Conservation (phyloP, 2,329 filamentous ascomycete species). For the Colletotrichum sp. region DNA sequence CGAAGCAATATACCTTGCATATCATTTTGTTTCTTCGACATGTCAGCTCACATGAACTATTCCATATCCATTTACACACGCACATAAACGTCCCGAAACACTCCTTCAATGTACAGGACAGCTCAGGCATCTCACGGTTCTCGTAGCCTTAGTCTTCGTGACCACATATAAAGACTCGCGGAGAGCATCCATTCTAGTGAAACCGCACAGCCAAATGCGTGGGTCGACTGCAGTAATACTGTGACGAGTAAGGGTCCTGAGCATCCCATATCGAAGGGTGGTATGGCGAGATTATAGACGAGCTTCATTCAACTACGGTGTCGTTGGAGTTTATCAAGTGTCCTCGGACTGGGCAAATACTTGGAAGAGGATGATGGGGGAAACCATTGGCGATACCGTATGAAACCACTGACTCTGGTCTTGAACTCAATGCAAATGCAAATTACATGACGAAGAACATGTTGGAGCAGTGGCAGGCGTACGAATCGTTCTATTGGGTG, state of each 20-base stretch:
- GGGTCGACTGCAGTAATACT: fast-evolving
- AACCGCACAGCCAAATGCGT: background rate
- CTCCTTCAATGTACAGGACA: fast-evolving
- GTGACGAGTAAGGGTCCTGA: background rate
- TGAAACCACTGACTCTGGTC: too few species aligned
- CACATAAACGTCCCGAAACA: fast-evolving
- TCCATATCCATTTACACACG: fast-evolving
- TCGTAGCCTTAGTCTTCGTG: fast-evolving
- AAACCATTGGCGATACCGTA: too few species aligned
- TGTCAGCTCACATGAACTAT: fast-evolving
- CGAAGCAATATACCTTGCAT: too few species aligned
- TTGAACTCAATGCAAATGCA: too few species aligned
- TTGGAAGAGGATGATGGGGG: fast-evolving
- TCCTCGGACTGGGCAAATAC: background rate
- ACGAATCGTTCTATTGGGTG: background rate
- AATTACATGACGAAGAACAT: too few species aligned
- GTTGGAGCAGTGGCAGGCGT: background rate
- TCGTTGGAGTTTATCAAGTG: fast-evolving
- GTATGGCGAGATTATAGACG: too few species aligned
- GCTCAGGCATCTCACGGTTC: fast-evolving
- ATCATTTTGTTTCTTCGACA: background rate
- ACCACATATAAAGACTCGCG: fast-evolving
- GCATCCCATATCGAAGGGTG: fast-evolving
- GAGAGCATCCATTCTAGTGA: background rate
- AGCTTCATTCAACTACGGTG: too few species aligned